These are phyloP conservation scores for Gorgonomyces haynaldii DNA, from an alignment of 192 early-diverging fungal species.

Conservation along the genomic window DNA sequence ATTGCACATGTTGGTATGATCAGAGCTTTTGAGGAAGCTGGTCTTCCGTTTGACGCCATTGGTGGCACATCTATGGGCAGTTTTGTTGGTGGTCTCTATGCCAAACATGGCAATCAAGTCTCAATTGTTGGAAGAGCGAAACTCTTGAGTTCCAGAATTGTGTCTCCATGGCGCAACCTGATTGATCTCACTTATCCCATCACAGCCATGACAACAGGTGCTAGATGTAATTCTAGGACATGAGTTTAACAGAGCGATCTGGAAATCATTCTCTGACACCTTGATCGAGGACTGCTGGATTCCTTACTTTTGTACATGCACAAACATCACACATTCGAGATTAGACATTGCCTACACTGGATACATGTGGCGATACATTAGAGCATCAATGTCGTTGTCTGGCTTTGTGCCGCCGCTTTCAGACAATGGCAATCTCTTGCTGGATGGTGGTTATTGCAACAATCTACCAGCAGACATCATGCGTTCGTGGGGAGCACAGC, in stretches of 20 bases:
- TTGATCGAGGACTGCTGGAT: conserved; percentile 98
- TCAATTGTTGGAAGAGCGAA: conserved; percentile 76
- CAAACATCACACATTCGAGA: conserved; percentile 92
- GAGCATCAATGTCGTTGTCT: conserved; percentile 95
- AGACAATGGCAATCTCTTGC: conserved; percentile 92
- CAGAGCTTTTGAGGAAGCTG: conserved; percentile 89
- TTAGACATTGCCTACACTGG: conserved; percentile 86
- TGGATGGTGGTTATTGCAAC: conserved; percentile 98
- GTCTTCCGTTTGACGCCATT: conserved; percentile 94
- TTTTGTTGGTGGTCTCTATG: conserved; percentile 92
- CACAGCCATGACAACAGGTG: conserved; percentile 76
- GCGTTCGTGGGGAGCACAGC: conserved; percentile 64
- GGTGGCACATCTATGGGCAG: conserved; percentile 96
- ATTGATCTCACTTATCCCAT: conserved; percentile 93
- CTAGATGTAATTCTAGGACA: conserved; percentile 43
- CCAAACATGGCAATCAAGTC: conserved; percentile 76
- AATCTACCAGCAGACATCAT: conserved; percentile 85
- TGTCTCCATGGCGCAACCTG: conserved; percentile 75
- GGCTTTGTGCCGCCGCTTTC: conserved; percentile 93
- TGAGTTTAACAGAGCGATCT: conserved; percentile 91
- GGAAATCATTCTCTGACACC: conserved; percentile 84
- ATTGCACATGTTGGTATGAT: conserved; percentile 88
- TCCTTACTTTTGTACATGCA: conserved; percentile 86
- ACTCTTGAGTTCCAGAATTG: conserved; percentile 67
- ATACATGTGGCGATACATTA: conserved; percentile 93